Conservation (phyloP, 257 asterid genomes). For the Apocynum venetum region DNA sequence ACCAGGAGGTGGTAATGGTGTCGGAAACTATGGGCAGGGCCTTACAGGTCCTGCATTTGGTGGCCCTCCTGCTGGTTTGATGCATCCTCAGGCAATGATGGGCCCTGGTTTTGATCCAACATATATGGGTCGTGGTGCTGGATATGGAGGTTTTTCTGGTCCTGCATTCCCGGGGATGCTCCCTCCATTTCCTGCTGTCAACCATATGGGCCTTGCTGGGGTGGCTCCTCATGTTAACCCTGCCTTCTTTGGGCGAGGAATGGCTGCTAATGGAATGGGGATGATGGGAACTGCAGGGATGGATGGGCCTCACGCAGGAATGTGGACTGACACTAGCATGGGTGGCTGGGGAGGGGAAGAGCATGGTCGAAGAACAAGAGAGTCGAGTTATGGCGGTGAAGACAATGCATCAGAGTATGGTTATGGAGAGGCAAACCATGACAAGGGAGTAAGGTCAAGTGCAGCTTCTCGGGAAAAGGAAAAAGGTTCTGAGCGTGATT, state of each 20-base stretch:
- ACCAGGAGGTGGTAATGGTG: slow-evolving; percentile 33
- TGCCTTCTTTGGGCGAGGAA: slow-evolving; percentile 55
- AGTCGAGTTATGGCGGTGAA: slow-evolving; percentile 53
- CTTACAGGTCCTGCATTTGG: slow-evolving; percentile 42
- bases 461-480: slow-evolving; percentile 46
- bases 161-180: slow-evolving; percentile 51
- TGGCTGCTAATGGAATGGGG: slow-evolving; percentile 47
- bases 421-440: slow-evolving; percentile 46
- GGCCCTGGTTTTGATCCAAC: slow-evolving; percentile 56
- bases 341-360: slow-evolving; percentile 57
- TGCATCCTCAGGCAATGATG: slow-evolving; percentile 57
- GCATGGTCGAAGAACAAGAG: slow-evolving; percentile 45
- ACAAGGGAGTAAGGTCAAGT: slow-evolving; percentile 40
- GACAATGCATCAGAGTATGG: slow-evolving; percentile 52
- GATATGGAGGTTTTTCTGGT: slow-evolving; percentile 55
- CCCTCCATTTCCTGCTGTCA: slow-evolving; percentile 44
- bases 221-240: slow-evolving; percentile 63
- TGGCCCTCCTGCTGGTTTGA: slow-evolving; percentile 40
- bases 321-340: slow-evolving; percentile 46
- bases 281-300: slow-evolving; percentile 47
- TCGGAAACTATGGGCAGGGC: slow-evolving; percentile 38
- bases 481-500: slow-evolving; percentile 43
- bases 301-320: slow-evolving; percentile 49
- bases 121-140: slow-evolving; percentile 52
- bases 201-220: slow-evolving; percentile 47